Percentiles rank a stretch among this genome's conserved stretches.
These are phyloP conservation scores for Graphiopsis chlorocephala DNA, from an alignment of 2,329 filamentous ascomycete species.

Conservation along the genomic window DNA sequence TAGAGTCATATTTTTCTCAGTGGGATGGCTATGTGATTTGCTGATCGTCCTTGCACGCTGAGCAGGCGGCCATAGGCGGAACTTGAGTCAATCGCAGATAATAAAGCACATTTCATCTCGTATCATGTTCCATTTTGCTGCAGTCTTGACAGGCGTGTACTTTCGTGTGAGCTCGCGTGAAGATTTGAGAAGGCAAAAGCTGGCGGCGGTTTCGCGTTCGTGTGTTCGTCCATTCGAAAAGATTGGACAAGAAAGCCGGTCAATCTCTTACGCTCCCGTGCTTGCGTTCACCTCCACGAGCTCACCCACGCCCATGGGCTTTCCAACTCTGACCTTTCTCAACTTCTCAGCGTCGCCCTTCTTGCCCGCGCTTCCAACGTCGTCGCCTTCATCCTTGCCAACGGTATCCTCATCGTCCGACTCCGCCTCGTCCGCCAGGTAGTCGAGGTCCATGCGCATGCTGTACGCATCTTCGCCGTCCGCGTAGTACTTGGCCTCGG, in stretches of 20 bases:
- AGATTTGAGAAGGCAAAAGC: background rate
- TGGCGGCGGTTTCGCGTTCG: background rate
- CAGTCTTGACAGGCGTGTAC: background rate
- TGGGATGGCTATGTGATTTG: background rate
- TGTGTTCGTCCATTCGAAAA: background rate
- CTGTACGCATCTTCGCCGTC: conserved; percentile 94
- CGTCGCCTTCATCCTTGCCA: conserved; percentile 42
- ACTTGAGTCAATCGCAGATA: background rate
- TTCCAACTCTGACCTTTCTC: conserved; percentile 82
- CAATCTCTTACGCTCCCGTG: conserved; percentile 6
- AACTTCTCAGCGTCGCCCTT: conserved; percentile 51
- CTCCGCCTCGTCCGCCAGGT: conserved; percentile 55
- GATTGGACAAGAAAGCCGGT: background rate
- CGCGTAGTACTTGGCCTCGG: conserved; percentile 89
- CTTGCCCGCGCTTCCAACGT: conserved; percentile 37
- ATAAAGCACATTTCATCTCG: background rate
- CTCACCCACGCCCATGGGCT: conserved; percentile 72
- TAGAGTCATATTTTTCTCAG: background rate
- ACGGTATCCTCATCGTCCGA: conserved; percentile 43
- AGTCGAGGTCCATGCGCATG: conserved; percentile 81
- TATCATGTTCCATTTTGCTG: background rate
- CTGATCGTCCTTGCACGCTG: background rate
- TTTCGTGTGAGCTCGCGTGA: background rate
- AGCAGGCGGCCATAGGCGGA: background rate
- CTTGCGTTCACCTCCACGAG: conserved; percentile 57